Percentiles rank a stretch among this genome's conserved stretches.
Conservation (phyloP, 768 basidiomycete genomes). For the Boletus barrowsii region DNA sequence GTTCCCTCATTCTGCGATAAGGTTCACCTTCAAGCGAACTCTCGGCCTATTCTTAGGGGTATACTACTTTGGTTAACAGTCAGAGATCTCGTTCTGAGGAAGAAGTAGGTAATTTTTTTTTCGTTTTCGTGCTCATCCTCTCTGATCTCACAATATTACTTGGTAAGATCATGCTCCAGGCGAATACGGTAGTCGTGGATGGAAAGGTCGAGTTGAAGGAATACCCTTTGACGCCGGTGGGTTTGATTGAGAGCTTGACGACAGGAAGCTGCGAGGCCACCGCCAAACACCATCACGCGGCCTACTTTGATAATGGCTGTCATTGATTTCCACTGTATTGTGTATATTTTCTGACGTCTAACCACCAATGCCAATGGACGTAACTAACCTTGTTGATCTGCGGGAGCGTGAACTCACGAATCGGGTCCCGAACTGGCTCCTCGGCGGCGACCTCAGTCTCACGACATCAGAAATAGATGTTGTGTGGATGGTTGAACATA, state of each 20-base stretch:
- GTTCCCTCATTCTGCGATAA: too few species aligned
- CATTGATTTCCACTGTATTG: too few species aligned
- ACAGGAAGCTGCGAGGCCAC: conserved; percentile 48
- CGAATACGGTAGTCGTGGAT: conserved; percentile 67
- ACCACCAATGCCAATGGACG: too few species aligned
- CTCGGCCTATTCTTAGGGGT: too few species aligned
- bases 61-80: conserved; percentile 22
- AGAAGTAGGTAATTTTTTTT: conserved; percentile 60
- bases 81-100: conserved; percentile 70
- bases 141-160: background rate
- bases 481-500: background rate
- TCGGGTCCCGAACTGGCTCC: too few species aligned
- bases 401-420: too few species aligned
- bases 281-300: background rate
- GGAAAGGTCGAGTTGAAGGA: conserved; percentile 75
- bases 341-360: too few species aligned
- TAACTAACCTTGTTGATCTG: too few species aligned
- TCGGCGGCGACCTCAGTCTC: background rate
- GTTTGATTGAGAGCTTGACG: conserved; percentile 78
- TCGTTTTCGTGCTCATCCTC: background rate
- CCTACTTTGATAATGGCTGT: too few species aligned
- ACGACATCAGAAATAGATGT: conserved; percentile 7
- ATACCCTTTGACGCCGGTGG: conserved; percentile 69
- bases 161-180: conserved; percentile 75
- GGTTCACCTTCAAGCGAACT: too few species aligned